Evolutionary conservation across 2,329 filamentous ascomycete genomes (phyloP), one percentile per base, ranked within the genome.

Genomic region (Chaetomiaceae sp.): DNA sequence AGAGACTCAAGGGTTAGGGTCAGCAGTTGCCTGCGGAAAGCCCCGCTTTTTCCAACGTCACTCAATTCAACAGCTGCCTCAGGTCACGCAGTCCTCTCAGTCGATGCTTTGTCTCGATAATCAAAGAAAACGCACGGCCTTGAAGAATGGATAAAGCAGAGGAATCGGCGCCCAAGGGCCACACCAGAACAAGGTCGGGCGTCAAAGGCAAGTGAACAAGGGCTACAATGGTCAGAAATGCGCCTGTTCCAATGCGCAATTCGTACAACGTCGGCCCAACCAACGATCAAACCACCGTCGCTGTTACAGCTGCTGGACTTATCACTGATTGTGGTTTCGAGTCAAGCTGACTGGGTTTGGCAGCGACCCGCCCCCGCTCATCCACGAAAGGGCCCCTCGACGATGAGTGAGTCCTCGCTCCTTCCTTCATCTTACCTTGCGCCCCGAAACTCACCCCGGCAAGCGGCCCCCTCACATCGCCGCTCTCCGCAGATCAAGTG

Each of bases 381-480:
- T 80, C 85, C 40, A 94, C 89, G 4, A 88, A 84, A 69, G 89
- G 89, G 1, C 90, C 90, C 4, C 75, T 95, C 19, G 89, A 94
- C 64, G 73, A 75, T 57, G 82, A 85, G 51, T 59, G 87, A 92
- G 87, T 92, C 57, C 47, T 38, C 36, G 25, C 36, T 39, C 22
- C 17, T 53, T 5, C 44, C 39, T 25, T 27, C 19, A 15, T 27
- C 17, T 23, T 54, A 57, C 33, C 51, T 40, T 46, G 58, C 27
- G n/a, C n/a, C n/a, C n/a, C n/a, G n/a, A n/a, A n/a, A 51, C 58
- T 47, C 6, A 20, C 20, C 36, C 22, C 17, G 7, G 63, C 65
- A 37, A 61, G 59, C 7, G 47, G 54, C 55, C 65, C 59, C 27
- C 44, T 65, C 14, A 43, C 56, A 47, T 60, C 60, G 25, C 62